Evolutionary conservation across 345 rosid species (phyloP), one percentile per base, ranked within the genome.

Genomic region (Hibiscus tridactylites): DNA sequence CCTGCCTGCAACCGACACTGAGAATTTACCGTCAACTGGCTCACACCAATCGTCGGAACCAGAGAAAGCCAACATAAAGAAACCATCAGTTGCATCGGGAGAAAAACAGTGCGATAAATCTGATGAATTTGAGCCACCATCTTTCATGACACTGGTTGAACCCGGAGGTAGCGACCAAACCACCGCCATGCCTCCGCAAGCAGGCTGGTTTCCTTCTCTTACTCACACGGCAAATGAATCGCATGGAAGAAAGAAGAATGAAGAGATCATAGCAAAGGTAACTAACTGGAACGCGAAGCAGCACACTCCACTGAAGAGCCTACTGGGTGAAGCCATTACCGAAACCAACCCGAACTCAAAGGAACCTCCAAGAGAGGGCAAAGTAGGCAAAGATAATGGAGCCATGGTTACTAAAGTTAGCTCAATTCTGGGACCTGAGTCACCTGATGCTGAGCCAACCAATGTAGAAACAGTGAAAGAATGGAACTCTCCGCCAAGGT

Each of bases 281-380:
- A 83, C 88, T 21, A 87, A 86, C 85, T 84, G 96, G 92, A 83
- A 84, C 76, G 56, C 83, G 3, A 74, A 54, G 63, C 80, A 87
- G 26, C 94, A 83, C 31, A 74, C 81, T 59, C 93, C 97, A n/a
- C 74, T 88, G 78, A 95, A 90, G 88, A 88, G 63, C 74, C 93
- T 91, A 60, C 56, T 91, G 65, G 82, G 75, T 42, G 95, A 90
- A 74, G 96, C 96, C 62, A 76, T 10, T 28, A 56, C 24, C 7
- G 86, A 81, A 66, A 63, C 71, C 78, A 87, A 77, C 57, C 80
- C 87, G 17, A 81, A 61, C 77, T 46, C 74, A 0, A 83, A 39
- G 2, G 68, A 24, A 42, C 35, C 28, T 16, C 73, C 47, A n/a
- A 75, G 82, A 13, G 86, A 75, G 16, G 83, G 75, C 46, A 70